Base-by-base conservation (phyloP, 2,329 filamentous ascomycete species). In the Colletotrichum sp. region DNA sequence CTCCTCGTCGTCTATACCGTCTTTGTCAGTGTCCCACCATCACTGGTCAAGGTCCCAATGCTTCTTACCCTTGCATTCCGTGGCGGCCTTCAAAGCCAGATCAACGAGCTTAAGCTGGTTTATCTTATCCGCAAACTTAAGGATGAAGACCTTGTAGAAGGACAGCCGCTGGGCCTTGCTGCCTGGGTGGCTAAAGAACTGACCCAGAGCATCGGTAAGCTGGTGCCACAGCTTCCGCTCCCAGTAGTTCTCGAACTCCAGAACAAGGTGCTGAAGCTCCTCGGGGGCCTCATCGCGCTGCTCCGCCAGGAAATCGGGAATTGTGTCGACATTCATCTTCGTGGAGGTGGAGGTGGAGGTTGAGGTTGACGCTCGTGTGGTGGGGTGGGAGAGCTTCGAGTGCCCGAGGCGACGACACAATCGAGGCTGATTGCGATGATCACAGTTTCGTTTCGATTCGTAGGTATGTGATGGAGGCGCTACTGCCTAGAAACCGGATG, bases 211-310 rank as follows among this genome's bases (percentile, higher is more conserved):
- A 83, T 98, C 94, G 44, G 97, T 99, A 80, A 99, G 94, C 88
- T 99, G 96, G 89, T 99, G 97, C 97, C 97, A 99, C 87, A 99
- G 91, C 88, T 98, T 98, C 82, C 96, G 93, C 89, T 99, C 97
- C 97, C 97, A 99, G 83, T 93, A 95, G 84, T 98, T 96, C 89
- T 99, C 97, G 80, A 99, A 98, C 81, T 94, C 92, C 81, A 99
- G 91, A 85, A 98, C 95, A 82, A 95, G 92, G 82, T 94, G 91
- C 87, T 98, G 96, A 69, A 98, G 92, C 85, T 98, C 95, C 80
- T 96, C 95, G 68, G 96, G 95, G 82, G 96, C 95, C 84, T 93
- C 89, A 83, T 98, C 95, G 84, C 96, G 94, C 91, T 98, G 95
- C 81, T 98, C 94, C 77, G 93, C 92, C 79, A 99, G 94, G 88